These are phyloP conservation scores for Galeopsis tetrahit DNA, from an alignment of 257 asterid species.

Conservation along the genomic window DNA sequence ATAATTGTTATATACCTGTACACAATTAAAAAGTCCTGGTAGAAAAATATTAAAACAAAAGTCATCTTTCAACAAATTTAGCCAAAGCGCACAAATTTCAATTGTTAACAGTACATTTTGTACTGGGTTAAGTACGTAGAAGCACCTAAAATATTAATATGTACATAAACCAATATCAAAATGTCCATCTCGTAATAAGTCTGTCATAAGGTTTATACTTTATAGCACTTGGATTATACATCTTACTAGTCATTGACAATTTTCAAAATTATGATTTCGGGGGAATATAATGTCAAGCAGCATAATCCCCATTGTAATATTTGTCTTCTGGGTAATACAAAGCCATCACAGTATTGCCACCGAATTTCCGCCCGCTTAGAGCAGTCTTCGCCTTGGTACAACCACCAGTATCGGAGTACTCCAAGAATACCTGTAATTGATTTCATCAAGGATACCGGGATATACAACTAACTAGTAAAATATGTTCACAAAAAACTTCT, in stretches of 20 bases:
- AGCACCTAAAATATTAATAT: slow-evolving; percentile 10
- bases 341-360: slow-evolving; percentile 63
- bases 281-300: slow-evolving; percentile 35
- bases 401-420: slow-evolving; percentile 56
- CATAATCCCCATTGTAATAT: slow-evolving; percentile 48
- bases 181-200: background rate
- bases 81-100: background rate
- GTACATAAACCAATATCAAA: slow-evolving; percentile 3
- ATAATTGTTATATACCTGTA: no score
- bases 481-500: no score
- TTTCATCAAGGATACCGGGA: slow-evolving; percentile 5
- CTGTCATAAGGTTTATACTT: background rate
- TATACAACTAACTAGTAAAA: background rate
- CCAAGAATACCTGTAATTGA: slow-evolving; percentile 61
- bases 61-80: background rate
- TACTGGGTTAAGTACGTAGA: background rate
- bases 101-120: background rate
- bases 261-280: background rate
- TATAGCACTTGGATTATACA: background rate
- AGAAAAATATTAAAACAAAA: background rate
- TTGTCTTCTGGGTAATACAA: slow-evolving; percentile 67
- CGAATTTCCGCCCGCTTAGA: slow-evolving; percentile 67
- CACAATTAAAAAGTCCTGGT: no score
- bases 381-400: slow-evolving; percentile 60
- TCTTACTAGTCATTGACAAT: background rate